These are phyloP conservation scores for Arachis hypogaea DNA, from an alignment of 306 rosid genomes.

Conservation along the genomic window DNA sequence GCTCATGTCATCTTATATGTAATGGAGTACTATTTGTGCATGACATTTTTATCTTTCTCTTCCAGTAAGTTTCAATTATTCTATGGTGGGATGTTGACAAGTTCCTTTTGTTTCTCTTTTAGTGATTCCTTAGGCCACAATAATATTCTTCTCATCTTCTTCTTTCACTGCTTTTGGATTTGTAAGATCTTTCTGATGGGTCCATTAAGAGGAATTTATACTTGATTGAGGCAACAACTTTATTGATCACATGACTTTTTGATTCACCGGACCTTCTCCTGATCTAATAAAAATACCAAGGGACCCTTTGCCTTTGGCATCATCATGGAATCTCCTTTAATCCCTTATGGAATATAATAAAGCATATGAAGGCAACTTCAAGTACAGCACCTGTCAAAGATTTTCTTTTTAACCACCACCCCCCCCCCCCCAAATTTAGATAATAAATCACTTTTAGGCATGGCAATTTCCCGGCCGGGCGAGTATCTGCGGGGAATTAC, in stretches of 20 bases:
- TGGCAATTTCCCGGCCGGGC: too few species aligned
- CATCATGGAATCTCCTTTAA: constrained; percentile 89
- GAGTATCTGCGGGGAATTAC: too few species aligned
- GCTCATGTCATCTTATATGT: constrained; percentile 52
- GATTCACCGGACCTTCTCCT: constrained; percentile 67
- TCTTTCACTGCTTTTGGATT: constrained; percentile 59
- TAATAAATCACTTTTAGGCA: too few species aligned
- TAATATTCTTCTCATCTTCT: constrained; percentile 68
- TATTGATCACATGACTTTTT: constrained; percentile 71
- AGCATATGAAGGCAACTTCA: constrained; percentile 54
- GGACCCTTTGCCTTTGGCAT: constrained; percentile 78
- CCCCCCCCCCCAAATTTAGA: too few species aligned
- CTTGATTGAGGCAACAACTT: constrained; percentile 57
- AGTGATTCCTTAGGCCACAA: constrained; percentile 79
- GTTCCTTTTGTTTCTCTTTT: constrained; percentile 81
- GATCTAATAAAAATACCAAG: constrained; percentile 51
- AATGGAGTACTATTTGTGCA: constrained; percentile 38
- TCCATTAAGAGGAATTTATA: constrained; percentile 64
- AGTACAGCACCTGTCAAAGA: constrained; percentile 57
- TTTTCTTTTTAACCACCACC: too few species aligned
- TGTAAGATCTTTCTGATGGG: constrained; percentile 58
- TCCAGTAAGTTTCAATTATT: constrained; percentile 43
- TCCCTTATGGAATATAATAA: constrained; percentile 79
- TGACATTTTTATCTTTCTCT: background rate
- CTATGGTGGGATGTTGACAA: constrained; percentile 73